Base-by-base conservation (phyloP, 768 basidiomycete species). In the Hirschioporus abietinus region DNA sequence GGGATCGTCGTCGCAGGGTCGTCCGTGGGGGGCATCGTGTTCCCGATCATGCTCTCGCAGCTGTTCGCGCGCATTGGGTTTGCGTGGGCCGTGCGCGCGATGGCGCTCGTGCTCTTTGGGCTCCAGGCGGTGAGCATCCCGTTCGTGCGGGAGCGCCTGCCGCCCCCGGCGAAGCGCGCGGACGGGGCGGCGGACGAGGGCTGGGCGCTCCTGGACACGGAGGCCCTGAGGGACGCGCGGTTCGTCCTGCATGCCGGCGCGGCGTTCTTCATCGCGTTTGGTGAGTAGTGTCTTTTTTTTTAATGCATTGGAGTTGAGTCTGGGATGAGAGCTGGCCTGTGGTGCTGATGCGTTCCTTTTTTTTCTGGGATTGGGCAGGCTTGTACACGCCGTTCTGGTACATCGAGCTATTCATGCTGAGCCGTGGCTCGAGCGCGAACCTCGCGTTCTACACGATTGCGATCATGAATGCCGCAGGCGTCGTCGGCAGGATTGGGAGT, bases 241-340 rank as follows among this genome's bases (percentile, higher is more conserved):
- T 1, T 99, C 95, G 79, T 96, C 93, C 15, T 92, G 90, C 7
- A 94, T 93, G 2, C 88, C 93, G 0, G 91, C 95, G 1, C 95
- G 60, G 60, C 60, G 30, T 61, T 61, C 60, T 61, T 61, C 60
- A 61, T 34, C 18, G 60, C 60, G 4, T 63, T 63, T 63, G 27
- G 60, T 65, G 18, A 60, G 64, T 34, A 15, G 64, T 18, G 10
- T 63, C 24, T 59, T 63, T 7, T 67, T 67, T 42, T 58, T 65
- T 59, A 26, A 59, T 64, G 30, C 30, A 65, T 30, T 17, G 12
- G 20, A 5, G 4, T 52, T 20, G 2, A 5, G 75, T 74, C 67
- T 68, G 62, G 30, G 70, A 75, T 58, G 67, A 66, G 62, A 67
- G 69, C 17, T 75, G 74, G 61, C 58, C 65, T 2, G 61, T 74